These are phyloP conservation scores for Botrytis deweyae DNA, from an alignment of 2,329 filamentous ascomycete genomes.

Conservation along the genomic window DNA sequence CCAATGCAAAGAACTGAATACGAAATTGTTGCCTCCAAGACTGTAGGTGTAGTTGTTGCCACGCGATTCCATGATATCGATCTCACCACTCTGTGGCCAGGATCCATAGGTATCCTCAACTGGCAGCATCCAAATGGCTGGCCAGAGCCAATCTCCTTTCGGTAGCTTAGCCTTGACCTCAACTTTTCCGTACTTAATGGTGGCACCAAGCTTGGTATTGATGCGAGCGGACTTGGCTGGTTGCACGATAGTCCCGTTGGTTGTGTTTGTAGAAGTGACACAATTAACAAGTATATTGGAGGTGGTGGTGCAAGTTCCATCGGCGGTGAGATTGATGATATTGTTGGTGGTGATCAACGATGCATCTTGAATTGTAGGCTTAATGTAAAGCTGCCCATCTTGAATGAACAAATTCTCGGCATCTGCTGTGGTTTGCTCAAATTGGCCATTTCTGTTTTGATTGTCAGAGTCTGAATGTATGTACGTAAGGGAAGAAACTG, in stretches of 20 bases:
- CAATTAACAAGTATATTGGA: slow-evolving; percentile 60
- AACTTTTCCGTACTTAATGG: slow-evolving; percentile 77
- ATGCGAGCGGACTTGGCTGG: slow-evolving; percentile 77
- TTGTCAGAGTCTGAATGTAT: neutral
- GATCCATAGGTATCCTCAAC: slow-evolving; percentile 68
- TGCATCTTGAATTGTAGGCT: slow-evolving; percentile 73
- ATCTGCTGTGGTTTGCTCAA: slow-evolving; percentile 69
- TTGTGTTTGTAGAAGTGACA: slow-evolving; percentile 70
- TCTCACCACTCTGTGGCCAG: slow-evolving; percentile 80
- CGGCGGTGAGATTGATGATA: slow-evolving; percentile 64
- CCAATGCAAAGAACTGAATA: slow-evolving; percentile 79
- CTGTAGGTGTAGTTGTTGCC: slow-evolving; percentile 78
- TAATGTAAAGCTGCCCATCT: slow-evolving; percentile 69
- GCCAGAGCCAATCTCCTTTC: slow-evolving; percentile 83
- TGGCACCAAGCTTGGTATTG: slow-evolving; percentile 69
- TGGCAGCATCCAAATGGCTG: slow-evolving; percentile 89
- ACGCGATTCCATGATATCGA: slow-evolving; percentile 78
- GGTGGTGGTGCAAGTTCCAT: slow-evolving; percentile 61
- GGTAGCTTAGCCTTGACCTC: slow-evolving; percentile 78
- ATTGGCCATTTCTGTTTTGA: slow-evolving; percentile 68
- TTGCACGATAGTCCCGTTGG: slow-evolving; percentile 74
- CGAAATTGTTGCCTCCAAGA: slow-evolving; percentile 78
- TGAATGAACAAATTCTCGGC: slow-evolving; percentile 75
- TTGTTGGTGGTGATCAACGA: slow-evolving; percentile 64
- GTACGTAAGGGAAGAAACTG: slow-evolving; percentile 52